These are phyloP conservation scores for Plectosphaerella cucumerina DNA, from an alignment of 2,329 filamentous ascomycete genomes.

Conservation along the genomic window DNA sequence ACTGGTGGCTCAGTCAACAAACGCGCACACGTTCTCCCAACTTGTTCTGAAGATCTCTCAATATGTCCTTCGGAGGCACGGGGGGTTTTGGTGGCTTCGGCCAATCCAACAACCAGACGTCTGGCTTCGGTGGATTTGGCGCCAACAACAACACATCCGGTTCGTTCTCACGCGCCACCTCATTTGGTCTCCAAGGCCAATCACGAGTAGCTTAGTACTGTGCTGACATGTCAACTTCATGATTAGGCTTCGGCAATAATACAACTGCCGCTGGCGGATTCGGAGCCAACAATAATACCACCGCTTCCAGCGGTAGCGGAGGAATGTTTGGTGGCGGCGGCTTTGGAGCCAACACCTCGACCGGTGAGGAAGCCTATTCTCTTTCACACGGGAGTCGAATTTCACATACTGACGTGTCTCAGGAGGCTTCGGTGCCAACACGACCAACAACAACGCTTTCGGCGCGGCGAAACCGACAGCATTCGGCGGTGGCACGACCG, in stretches of 20 bases:
- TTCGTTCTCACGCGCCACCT: conserved; percentile 39
- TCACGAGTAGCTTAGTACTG: no score
- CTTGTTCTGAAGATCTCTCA: no score
- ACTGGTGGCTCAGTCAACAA: no score
- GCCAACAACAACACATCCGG: conserved; percentile 38
- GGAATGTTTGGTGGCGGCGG: conserved; percentile 22
- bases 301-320: conserved; percentile 13
- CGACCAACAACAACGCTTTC: conserved; percentile 26
- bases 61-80: conserved; percentile 50
- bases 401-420: conserved; percentile 13
- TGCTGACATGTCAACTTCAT: background rate
- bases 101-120: conserved; percentile 45
- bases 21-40: no score
- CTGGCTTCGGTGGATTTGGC: conserved; percentile 56
- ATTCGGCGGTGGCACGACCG: conserved; percentile 40
- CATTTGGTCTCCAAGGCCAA: background rate
- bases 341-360: conserved; percentile 30
- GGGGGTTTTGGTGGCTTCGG: conserved; percentile 55
- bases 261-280: conserved; percentile 36
- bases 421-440: background rate
- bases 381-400: background rate
- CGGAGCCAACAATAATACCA: conserved; percentile 29
- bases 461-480: conserved; percentile 36
- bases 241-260: conserved; percentile 33
- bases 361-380: conserved; percentile 11